Percentiles rank a stretch among this genome's conserved stretches.
phyloP scores from a whole-genome alignment of 1,139 yeast species.

The Torulaspora globosa region DNA sequence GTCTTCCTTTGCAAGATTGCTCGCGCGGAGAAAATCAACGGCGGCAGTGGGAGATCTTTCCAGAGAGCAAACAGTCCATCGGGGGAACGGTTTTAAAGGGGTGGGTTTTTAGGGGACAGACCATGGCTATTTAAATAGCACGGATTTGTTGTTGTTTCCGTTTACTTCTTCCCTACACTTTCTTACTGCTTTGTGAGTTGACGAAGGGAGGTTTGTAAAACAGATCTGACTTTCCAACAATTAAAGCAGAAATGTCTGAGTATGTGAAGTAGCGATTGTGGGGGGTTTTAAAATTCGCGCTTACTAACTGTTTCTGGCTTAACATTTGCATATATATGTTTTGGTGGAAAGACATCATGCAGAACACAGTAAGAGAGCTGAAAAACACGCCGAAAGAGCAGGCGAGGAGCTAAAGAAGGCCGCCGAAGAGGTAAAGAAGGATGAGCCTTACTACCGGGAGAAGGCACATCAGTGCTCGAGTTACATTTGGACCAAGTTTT shows the following conservation, averaged over 20 bases:
- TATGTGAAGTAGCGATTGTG: conserved; percentile 6
- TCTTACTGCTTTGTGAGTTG: not conserved
- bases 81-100: conserved; percentile 1
- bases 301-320: conserved; percentile 14
- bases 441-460: conserved; percentile 8
- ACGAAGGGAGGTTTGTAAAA: not conserved
- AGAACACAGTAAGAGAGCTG: conserved; percentile 10
- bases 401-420: conserved; percentile 14
- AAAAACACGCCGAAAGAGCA: conserved; percentile 12
- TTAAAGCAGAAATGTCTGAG: conserved; percentile 14
- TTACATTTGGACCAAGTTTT: conserved; percentile 1
- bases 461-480: conserved; percentile 5
- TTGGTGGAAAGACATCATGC: conserved; percentile 15
- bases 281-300: not conserved
- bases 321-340: conserved; percentile 14
- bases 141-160: not conserved
- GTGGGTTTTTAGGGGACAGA: not conserved
- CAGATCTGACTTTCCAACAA: not conserved
- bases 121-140: conserved; percentile 4
- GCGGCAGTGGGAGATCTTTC: conserved; percentile 1
- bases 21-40: not conserved
- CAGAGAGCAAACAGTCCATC: not conserved
- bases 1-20: not conserved
- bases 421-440: conserved; percentile 13
- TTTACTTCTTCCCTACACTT: not conserved